Conservation (phyloP, 768 basidiomycete genomes). For the Kwoniella sp. region DNA sequence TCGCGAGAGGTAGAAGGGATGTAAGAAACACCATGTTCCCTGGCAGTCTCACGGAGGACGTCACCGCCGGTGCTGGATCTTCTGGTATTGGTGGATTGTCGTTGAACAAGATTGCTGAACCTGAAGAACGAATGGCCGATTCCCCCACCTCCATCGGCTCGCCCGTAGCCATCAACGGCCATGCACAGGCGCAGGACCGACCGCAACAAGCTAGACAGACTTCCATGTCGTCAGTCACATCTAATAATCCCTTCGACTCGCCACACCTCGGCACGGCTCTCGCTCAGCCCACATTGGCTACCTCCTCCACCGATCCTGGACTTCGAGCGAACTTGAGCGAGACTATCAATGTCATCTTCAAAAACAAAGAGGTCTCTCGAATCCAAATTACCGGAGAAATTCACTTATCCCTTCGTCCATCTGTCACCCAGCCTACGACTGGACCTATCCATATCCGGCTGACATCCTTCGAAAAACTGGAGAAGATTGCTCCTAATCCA, state of each 20-base stretch:
- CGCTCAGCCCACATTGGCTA: conserved; percentile 27
- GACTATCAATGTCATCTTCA: conserved; percentile 57
- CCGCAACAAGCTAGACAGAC: conserved; percentile 30
- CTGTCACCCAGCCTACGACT: conserved; percentile 8
- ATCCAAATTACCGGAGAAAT: conserved; percentile 58
- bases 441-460: conserved; percentile 55
- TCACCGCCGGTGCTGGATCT: conserved; percentile 23
- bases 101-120: conserved; percentile 14
- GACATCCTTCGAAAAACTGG: conserved; percentile 54
- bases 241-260: conserved; percentile 52
- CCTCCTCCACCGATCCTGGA: conserved; percentile 39
- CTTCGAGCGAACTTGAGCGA: conserved; percentile 56
- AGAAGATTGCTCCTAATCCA: conserved; percentile 59
- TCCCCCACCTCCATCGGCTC: conserved; percentile 12
- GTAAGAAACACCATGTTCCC: conserved; percentile 57
- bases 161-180: conserved; percentile 2
- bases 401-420: conserved; percentile 34
- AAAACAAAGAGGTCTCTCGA: conserved; percentile 49
- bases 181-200: conserved; percentile 3
- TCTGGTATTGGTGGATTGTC: conserved; percentile 17
- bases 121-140: conserved; percentile 12
- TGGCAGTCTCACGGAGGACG: conserved; percentile 26
- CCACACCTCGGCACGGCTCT: conserved; percentile 28
- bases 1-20: conserved; percentile 56
- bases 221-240: conserved; percentile 36